Conservation (phyloP, 306 rosid species). For the barrel medic (Medicago truncatula) region MtrunA17r5.0-ANR NC_053049.1:35336001-35336500, state of each 20-base stretch:
- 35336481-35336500: constrained; percentile 47
- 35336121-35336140: constrained; percentile 87
- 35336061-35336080: constrained; percentile 61
- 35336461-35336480: constrained; percentile 72
- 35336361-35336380: constrained; percentile 84
- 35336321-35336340: constrained; percentile 67
- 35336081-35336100: constrained; percentile 72
- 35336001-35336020: constrained; percentile 38
- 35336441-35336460: constrained; percentile 82
- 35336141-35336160: constrained; percentile 74
- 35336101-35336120: constrained; percentile 81
- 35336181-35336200: neutral
- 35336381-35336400: constrained; percentile 79
- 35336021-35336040: constrained; percentile 80
- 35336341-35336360: constrained; percentile 81
- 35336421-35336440: constrained; percentile 67
- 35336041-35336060: constrained; percentile 84
- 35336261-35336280: constrained; percentile 79
- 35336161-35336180: constrained; percentile 72
- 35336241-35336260: constrained; percentile 75
- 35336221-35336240: constrained; percentile 24
- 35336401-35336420: constrained; percentile 72
- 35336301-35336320: constrained; percentile 78
- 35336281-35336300: constrained; percentile 93
- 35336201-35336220: constrained; percentile 2